These are phyloP conservation scores for Nitzschia sp. DNA, from an alignment of 108 stramenopile species.

Conservation along the genomic window DNA sequence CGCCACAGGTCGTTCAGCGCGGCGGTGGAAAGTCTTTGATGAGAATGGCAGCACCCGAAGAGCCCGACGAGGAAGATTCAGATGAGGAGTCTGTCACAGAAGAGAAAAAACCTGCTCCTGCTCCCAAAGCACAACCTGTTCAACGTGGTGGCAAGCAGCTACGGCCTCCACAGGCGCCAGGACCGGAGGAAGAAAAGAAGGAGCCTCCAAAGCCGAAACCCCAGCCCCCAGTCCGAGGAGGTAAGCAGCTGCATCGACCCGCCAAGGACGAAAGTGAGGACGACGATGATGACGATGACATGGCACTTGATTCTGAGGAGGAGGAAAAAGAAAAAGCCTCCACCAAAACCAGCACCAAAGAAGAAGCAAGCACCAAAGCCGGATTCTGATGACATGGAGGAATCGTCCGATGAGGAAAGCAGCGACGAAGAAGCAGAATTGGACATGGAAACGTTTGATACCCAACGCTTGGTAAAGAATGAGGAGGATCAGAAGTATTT, in stretches of 20 bases:
- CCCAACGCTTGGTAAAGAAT: slow-evolving; percentile 67
- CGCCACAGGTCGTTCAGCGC: slow-evolving; percentile 33
- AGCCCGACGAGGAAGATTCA: slow-evolving; percentile 28
- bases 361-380: slow-evolving; percentile 29
- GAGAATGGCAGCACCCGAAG: slow-evolving; percentile 35
- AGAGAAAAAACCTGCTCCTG: not conserved
- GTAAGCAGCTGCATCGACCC: slow-evolving; percentile 35
- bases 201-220: not conserved
- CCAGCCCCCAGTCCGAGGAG: slow-evolving; percentile 17
- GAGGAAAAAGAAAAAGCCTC: slow-evolving; percentile 40
- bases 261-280: slow-evolving; percentile 19
- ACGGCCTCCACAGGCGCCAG: slow-evolving; percentile 41
- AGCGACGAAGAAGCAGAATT: slow-evolving; percentile 78
- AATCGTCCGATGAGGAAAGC: slow-evolving; percentile 42
- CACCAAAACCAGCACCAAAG: slow-evolving; percentile 17
- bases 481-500: slow-evolving; percentile 83
- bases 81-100: slow-evolving; percentile 29
- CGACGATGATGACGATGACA: slow-evolving; percentile 38
- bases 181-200: not conserved
- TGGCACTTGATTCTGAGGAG: slow-evolving; percentile 55
- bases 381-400: slow-evolving; percentile 54
- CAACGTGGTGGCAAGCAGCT: slow-evolving; percentile 66
- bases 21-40: slow-evolving; percentile 69
- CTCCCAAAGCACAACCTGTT: not conserved
- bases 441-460: slow-evolving; percentile 82